Evolutionary conservation across 805 yeast genomes (phyloP), one percentile per base, ranked within the genome.

Genomic region (Wickerhamiella sorbophila): DNA sequence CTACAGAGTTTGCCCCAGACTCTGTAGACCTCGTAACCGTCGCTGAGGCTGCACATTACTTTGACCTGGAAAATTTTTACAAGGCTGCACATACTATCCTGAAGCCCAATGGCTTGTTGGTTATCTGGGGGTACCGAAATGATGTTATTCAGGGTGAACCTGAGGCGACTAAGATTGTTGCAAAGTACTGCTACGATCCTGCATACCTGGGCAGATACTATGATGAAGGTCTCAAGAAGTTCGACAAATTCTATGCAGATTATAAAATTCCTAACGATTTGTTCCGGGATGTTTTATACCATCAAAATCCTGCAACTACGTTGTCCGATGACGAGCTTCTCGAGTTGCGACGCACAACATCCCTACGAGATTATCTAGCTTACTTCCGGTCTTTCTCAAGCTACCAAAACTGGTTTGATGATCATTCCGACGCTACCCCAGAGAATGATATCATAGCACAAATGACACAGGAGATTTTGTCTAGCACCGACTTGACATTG

Each of bases 41-140:
- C 9, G 94, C 87, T 0, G 86, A 86, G 56, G 79, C 88, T 44
- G 75, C 72, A 17, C 96, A 86, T 58, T 86, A 95, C 95, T 72
- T 83, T 44, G 68, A 78, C 41, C 78, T 73, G 47, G 62, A 63
- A 0, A 51, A 52, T 32, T 78, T 76, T 55, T 75, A 74, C 53
- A 53, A 60, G 4, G 74, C 73, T 43, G 66, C 71, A 2, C 60
- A 63, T 27, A 54, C 73, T 4, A 61, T 74, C 5, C 64, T 84
- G 45, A 70, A 70, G 41, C 69, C 71, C 1, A 65, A 67, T 19
- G 94, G 91, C 2, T 77, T 85, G 0, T 57, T 86, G 38, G 79
- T 84, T 0, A 72, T 73, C 52, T 85, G 93, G 83, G 82, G 83
- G 5, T 86, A 86, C 54, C 74, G 72, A 31, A 93, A 84, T 52